Base-by-base conservation (phyloP, 495 filamentous ascomycete species). In the Pseudomonodictys pantanalensis region DNA sequence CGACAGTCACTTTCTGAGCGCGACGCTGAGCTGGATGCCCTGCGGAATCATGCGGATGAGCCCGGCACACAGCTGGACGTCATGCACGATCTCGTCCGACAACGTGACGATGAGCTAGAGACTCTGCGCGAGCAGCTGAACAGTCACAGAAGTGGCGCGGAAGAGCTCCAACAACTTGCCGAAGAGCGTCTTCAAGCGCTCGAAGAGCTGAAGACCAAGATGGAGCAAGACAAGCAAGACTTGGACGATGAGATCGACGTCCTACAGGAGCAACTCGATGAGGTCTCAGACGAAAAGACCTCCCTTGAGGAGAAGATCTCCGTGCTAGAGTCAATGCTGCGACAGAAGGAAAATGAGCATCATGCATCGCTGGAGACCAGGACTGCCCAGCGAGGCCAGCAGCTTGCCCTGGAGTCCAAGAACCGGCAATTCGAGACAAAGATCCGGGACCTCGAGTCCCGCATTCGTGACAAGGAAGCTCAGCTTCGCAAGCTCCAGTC, bases 251-350 rank as follows among this genome's bases (percentile, higher is more conserved):
- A 78, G 48, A 72, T 77, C 20, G 64, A 70, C 20, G 58, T 80
- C 29, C 67, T 78, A 2, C 74, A 79, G 52, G 69, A 73, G 26
- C 70, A 67, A 35, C 56, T 72, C 33, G 69, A 73, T 24, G 70
- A 77, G 23, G 56, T 68, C 26, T 39, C 70, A 51, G 64, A 70
- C 39, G 62, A 75, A 53, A 78, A 76, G 56, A 73, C 72, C 22
- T 75, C 72, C 24, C 78, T 81, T 53, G 81, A 83, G 59, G 76
- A 75, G 22, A 79, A 80, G 23, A 76, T 87, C 30, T 71, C 72
- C 24, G 72, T 78, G 30, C 74, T 89, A 3, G 83, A 88, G 61
- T 73, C 72, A 24, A 77, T 83, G 17, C 68, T 86, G 11, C 78
- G 59, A 45, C 65, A 48, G 11, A 60, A 62, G 38, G 52, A 62